Evolutionary conservation across 352 stramenopile genomes (phyloP).

Genomic region (Phytophthora syringae): DNA sequence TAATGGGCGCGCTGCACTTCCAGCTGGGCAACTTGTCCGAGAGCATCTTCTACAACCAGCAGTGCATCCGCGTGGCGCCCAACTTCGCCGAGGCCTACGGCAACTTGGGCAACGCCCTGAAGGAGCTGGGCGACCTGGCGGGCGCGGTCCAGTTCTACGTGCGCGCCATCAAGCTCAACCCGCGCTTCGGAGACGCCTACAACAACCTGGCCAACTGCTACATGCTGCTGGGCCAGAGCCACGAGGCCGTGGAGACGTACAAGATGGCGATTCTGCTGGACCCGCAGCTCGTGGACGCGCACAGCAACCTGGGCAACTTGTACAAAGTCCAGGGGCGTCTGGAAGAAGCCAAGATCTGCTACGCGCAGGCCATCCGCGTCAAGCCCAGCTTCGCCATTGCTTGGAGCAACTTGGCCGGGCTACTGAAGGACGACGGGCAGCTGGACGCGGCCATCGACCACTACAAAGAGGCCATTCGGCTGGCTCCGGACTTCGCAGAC

Average conservation of each 20-base stretch:
- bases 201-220: slow-evolving; percentile 93
- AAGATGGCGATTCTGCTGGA: slow-evolving; percentile 93
- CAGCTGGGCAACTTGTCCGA: slow-evolving; percentile 93
- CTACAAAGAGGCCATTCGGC: slow-evolving; percentile 82
- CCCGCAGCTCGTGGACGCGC: slow-evolving; percentile 91
- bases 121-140: slow-evolving; percentile 91
- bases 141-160: slow-evolving; percentile 94
- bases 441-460: slow-evolving; percentile 83
- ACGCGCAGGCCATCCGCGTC: slow-evolving; percentile 90
- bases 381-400: slow-evolving; percentile 92
- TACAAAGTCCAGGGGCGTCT: slow-evolving; percentile 89
- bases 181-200: slow-evolving; percentile 92
- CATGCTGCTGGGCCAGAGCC: slow-evolving; percentile 91
- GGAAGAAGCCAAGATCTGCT: slow-evolving; percentile 91
- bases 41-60: slow-evolving; percentile 96
- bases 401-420: slow-evolving; percentile 92
- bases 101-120: slow-evolving; percentile 95
- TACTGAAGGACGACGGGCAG: slow-evolving; percentile 92
- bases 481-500: slow-evolving; percentile 88
- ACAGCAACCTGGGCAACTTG: slow-evolving; percentile 95
- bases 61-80: slow-evolving; percentile 92
- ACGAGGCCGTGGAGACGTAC: slow-evolving; percentile 94
- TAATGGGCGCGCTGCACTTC: slow-evolving; percentile 94
- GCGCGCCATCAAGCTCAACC: slow-evolving; percentile 93
- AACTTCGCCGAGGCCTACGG: slow-evolving; percentile 93